Base-by-base conservation (phyloP, 1,139 yeast genomes). In the Waltiozyma sp. region DNA sequence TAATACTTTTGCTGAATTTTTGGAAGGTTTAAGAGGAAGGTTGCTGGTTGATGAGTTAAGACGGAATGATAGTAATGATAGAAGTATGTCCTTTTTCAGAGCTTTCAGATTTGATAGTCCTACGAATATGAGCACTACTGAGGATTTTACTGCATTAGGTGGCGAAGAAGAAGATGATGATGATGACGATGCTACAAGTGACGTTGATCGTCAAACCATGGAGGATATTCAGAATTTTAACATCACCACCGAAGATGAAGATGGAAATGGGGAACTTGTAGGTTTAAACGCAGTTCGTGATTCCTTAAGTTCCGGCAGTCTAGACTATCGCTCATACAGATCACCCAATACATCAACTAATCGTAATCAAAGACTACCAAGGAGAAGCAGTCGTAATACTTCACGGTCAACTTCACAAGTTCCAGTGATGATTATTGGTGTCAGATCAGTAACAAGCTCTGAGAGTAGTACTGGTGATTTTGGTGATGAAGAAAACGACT, bases 381-480 rank as follows among this genome's bases (percentile, higher is more conserved):
- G 13, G 13, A 26, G 28, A 26, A 10, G 4, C 28, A 23, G 26
- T 14, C 28, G 28, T 13, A 23, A 23, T n/a, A 23, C 34, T 5
- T 3, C 18, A 31, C 15, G 4, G 9, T 10, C 11, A 31, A 7
- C 34, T 10, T 7, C 34, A 31, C 34, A 31, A 46, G 66, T 75
- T 1, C 82, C 82, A 0, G 75, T 76, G 6, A 58, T 76, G 49
- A 70, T 76, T 33, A 71, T 76, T n/a, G 80, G 81, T 4, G 71
- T 76, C n/a, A 58, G 77, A 19, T 68, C 75, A 1, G 68, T 67
- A 6, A 45, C 14, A 28, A 34, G 34, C 2, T 24, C 31, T 28
- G 40, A 33, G 6, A 21, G 19, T 23, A 36, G 31, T 21, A 15
- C 28, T n/a, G 18, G 3, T 34, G 38, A 36, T 23, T 10, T 5